Conservation (phyloP, 768 basidiomycete species). For the Leccinum aurantiacum region DNA sequence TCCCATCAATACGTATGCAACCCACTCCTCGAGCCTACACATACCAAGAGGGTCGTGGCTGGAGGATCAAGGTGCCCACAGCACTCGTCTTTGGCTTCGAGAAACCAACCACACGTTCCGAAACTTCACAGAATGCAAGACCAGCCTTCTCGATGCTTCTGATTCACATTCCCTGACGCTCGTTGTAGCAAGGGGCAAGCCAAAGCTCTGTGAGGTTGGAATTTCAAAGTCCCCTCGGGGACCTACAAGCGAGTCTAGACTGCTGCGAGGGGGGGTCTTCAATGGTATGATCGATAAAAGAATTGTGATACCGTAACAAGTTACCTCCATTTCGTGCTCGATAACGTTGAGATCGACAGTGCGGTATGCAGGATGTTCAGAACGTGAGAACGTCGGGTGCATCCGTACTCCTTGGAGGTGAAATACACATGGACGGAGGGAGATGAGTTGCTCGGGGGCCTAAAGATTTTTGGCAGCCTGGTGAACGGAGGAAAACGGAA, state of each 20-base stretch:
- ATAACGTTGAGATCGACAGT: slow-evolving; percentile 16
- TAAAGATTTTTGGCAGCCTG: slow-evolving; percentile 13
- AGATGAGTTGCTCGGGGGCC: slow-evolving; percentile 8
- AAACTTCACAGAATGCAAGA: slow-evolving; percentile 17
- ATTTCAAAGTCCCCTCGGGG: slow-evolving; percentile 28
- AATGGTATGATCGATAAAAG: slow-evolving; percentile 17
- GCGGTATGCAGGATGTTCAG: slow-evolving; percentile 5
- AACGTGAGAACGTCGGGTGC: slow-evolving; percentile 19
- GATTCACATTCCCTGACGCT: slow-evolving; percentile 32
- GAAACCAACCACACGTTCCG: slow-evolving; percentile 14
- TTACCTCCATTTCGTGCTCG: slow-evolving; percentile 18
- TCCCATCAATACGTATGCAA: slow-evolving; percentile 6
- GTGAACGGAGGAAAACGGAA: not conserved
- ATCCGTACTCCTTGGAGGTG: slow-evolving; percentile 4
- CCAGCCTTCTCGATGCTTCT: slow-evolving; percentile 22
- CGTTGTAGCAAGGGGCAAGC: slow-evolving; percentile 25
- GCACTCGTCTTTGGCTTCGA: slow-evolving; percentile 15
- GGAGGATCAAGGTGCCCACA: slow-evolving; percentile 24
- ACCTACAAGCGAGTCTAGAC: slow-evolving; percentile 23
- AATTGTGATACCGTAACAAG: slow-evolving; percentile 16
- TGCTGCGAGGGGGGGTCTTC: slow-evolving; percentile 3
- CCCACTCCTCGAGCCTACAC: slow-evolving; percentile 12
- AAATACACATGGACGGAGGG: slow-evolving; percentile 8
- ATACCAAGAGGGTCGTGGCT: slow-evolving; percentile 21
- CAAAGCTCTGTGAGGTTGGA: slow-evolving; percentile 14